These are phyloP conservation scores for Penicillium subrubescens DNA, from an alignment of 495 filamentous ascomycete genomes.

Conservation along the genomic window DNA sequence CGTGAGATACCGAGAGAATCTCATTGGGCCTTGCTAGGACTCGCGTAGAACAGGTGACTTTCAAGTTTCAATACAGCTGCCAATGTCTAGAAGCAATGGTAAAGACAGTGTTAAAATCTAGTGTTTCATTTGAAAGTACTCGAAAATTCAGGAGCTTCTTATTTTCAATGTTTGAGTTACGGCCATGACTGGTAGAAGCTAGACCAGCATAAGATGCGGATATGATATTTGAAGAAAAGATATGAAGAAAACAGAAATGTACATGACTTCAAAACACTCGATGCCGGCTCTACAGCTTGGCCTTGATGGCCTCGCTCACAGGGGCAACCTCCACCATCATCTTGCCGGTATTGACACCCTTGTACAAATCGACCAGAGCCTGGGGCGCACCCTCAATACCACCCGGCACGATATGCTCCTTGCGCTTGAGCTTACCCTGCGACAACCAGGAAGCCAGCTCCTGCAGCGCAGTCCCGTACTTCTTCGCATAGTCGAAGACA, in stretches of 20 bases:
- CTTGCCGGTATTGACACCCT: slow-evolving; percentile 55
- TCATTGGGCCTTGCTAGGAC: no score
- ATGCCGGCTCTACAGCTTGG: slow-evolving; percentile 31
- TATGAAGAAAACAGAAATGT: neutral
- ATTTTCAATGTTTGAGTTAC: neutral
- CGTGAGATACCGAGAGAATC: no score
- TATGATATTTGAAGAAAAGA: neutral
- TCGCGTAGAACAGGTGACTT: no score
- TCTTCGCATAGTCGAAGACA: slow-evolving; percentile 52
- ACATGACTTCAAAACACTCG: neutral
- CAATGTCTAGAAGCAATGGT: no score
- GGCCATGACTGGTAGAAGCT: neutral
- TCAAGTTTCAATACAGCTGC: no score
- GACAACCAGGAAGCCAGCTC: slow-evolving; percentile 52
- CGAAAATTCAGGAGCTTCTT: no score
- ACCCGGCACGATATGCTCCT: slow-evolving; percentile 56
- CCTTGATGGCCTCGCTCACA: slow-evolving; percentile 34
- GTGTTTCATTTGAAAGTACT: no score
- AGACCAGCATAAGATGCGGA: neutral
- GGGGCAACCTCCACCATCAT: slow-evolving; percentile 53
- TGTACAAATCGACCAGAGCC: slow-evolving; percentile 51
- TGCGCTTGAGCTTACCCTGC: slow-evolving; percentile 58
- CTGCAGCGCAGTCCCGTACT: slow-evolving; percentile 47
- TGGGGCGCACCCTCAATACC: slow-evolving; percentile 53
- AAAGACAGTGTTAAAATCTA: no score